Evolutionary conservation across 116 monocot species (phyloP).

Genomic region (Dioscorea cayenensis): DNA sequence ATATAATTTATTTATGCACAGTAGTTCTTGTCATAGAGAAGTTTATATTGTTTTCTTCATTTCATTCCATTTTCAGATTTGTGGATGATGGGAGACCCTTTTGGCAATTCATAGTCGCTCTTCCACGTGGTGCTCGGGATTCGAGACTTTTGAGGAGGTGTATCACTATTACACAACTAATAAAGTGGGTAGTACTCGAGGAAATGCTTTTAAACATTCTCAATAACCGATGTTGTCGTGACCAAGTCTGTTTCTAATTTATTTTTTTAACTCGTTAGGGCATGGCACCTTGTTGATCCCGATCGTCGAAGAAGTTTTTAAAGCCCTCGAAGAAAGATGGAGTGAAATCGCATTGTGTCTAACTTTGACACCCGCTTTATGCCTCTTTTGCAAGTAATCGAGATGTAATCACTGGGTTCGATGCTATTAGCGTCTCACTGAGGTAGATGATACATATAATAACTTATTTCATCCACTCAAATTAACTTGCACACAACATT

Average conservation of each 20-base stretch:
- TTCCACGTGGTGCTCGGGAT: slow-evolving; percentile 91
- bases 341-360: slow-evolving; percentile 84
- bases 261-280: slow-evolving; percentile 40
- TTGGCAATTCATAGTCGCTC: slow-evolving; percentile 92
- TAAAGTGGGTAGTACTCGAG: slow-evolving; percentile 40
- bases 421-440: slow-evolving; percentile 90
- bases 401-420: slow-evolving; percentile 94
- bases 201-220: background rate
- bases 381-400: slow-evolving; percentile 73
- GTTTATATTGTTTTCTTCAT: background rate
- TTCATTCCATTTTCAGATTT: slow-evolving; percentile 42
- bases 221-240: background rate
- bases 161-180: slow-evolving; percentile 91
- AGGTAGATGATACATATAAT: slow-evolving; percentile 28
- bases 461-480: background rate
- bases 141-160: slow-evolving; percentile 87
- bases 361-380: slow-evolving; percentile 94
- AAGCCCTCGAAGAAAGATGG: slow-evolving; percentile 74
- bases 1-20: no score
- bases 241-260: background rate
- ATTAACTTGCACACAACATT: background rate
- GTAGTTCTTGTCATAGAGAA: background rate
- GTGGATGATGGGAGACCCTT: slow-evolving; percentile 95
- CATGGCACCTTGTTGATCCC: slow-evolving; percentile 91
- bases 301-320: slow-evolving; percentile 72